These are phyloP conservation scores for Cryptosporidium tyzzeri DNA, from an alignment of 169 alveolate genomes.

Conservation along the genomic window DNA sequence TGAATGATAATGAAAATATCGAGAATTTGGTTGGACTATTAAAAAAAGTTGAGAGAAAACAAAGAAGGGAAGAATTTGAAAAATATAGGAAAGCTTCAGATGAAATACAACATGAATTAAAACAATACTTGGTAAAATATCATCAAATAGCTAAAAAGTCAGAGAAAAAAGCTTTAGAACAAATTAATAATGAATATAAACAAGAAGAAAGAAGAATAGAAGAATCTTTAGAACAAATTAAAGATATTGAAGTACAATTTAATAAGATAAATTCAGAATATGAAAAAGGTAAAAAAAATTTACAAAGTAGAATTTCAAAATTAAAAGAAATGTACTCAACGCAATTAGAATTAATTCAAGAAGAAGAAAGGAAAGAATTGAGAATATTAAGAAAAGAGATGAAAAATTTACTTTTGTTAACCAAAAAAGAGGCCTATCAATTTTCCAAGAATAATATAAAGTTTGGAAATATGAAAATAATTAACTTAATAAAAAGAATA, in stretches of 20 bases:
- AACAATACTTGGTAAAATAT: slow-evolving; percentile 3
- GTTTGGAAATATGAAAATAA: slow-evolving; percentile 23
- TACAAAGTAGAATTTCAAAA: slow-evolving; percentile 8
- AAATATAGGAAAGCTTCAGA: slow-evolving; percentile 11
- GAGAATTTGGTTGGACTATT: slow-evolving; percentile 66
- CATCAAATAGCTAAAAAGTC: slow-evolving; percentile 14
- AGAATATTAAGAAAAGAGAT: slow-evolving; percentile 36
- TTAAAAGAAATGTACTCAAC: slow-evolving; percentile 21
- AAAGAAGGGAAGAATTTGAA: slow-evolving; percentile 53
- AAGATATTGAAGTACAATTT: slow-evolving; percentile 17
- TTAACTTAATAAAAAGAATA: slow-evolving; percentile 12
- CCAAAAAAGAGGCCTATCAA: slow-evolving; percentile 45
- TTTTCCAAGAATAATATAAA: slow-evolving; percentile 46
- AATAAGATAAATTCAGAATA: slow-evolving; percentile 27
- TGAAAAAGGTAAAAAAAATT: slow-evolving; percentile 22
- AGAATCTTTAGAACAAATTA: slow-evolving; percentile 19
- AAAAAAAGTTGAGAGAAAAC: slow-evolving; percentile 54
- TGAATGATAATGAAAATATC: slow-evolving; percentile 58
- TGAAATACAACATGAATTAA: slow-evolving; percentile 32
- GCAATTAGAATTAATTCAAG: slow-evolving; percentile 37
- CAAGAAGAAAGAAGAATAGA: slow-evolving; percentile 26
- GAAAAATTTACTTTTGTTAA: slow-evolving; percentile 28
- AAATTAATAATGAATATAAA: slow-evolving; percentile 13
- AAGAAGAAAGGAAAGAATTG: slow-evolving; percentile 61
- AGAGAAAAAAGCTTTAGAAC: slow-evolving; percentile 31